Percentiles rank a stretch among this genome's conserved stretches.
phyloP scores from a whole-genome alignment of 2,329 filamentous ascomycete species.

The Fusarium burgessii region DNA sequence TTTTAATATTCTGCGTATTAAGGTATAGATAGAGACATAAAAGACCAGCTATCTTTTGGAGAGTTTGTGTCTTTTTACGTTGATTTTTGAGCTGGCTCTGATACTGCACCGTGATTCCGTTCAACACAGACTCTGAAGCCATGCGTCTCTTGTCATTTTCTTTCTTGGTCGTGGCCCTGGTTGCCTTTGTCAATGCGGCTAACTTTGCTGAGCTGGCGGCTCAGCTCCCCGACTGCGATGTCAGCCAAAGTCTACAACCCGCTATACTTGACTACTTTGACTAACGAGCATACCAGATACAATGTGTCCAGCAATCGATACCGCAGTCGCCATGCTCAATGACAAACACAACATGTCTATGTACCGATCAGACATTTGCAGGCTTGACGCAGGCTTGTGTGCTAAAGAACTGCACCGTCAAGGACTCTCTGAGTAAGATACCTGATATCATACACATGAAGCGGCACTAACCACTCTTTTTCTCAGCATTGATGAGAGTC shows the following conservation, averaged over 20 bases:
- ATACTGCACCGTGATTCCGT: background rate
- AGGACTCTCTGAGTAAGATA: constrained; percentile 33
- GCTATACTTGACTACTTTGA: background rate
- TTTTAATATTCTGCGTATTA: background rate
- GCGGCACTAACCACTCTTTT: background rate
- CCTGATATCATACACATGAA: accelerated
- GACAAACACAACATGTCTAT: constrained; percentile 33
- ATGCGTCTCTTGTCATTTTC: constrained; percentile 30
- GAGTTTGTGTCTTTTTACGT: background rate
- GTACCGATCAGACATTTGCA: constrained; percentile 33
- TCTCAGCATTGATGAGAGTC: constrained; percentile 19
- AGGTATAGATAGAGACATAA: background rate
- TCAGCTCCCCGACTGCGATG: constrained; percentile 27
- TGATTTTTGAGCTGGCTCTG: background rate
- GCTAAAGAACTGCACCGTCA: constrained; percentile 22
- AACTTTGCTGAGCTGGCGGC: constrained; percentile 25
- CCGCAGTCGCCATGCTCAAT: constrained; percentile 27
- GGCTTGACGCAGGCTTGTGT: constrained; percentile 30
- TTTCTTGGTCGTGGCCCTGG: constrained; percentile 2
- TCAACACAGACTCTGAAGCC: background rate
- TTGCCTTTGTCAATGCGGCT: constrained; percentile 25
- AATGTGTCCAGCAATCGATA: constrained; percentile 26
- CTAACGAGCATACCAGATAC: constrained; percentile 17
- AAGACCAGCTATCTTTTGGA: background rate
- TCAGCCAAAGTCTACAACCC: background rate